Evolutionary conservation across 805 yeast species (phyloP).

Genomic region (Wickerhamiella occidentalis): DNA sequence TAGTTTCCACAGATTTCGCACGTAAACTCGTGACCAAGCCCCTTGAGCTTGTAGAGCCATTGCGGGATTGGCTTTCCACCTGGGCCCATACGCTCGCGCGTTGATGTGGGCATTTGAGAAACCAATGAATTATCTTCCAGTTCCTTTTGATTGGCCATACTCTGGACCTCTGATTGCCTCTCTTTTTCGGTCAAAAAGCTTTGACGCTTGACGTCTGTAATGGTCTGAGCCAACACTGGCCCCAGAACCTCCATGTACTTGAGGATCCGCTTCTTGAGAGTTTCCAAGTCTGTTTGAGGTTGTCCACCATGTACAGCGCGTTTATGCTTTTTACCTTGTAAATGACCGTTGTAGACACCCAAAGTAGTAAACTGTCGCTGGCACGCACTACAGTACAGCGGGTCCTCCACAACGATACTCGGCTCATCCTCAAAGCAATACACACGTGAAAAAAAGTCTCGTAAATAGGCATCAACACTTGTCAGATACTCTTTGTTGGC

Average conservation of each 20-base stretch:
- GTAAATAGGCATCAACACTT: constrained; percentile 40
- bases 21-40: constrained; percentile 53
- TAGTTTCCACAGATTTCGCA: constrained; percentile 84
- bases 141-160: constrained; percentile 15
- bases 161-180: constrained; percentile 46
- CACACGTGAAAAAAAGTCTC: constrained; percentile 30
- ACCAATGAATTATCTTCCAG: constrained; percentile 27
- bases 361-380: constrained; percentile 48
- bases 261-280: background rate
- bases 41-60: constrained; percentile 87
- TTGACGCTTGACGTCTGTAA: constrained; percentile 49
- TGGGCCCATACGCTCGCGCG: constrained; percentile 61
- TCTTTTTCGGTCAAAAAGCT: constrained; percentile 51
- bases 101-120: constrained; percentile 31
- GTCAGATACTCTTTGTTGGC: constrained; percentile 32
- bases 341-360: constrained; percentile 57
- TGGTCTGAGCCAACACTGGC: constrained; percentile 38
- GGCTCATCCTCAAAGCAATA: constrained; percentile 15
- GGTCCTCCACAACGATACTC: constrained; percentile 10
- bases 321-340: constrained; percentile 62
- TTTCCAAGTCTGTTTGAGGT: background rate
- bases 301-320: constrained; percentile 31
- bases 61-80: constrained; percentile 89
- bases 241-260: constrained; percentile 28
- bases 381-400: constrained; percentile 53